Evolutionary conservation across 805 yeast genomes (phyloP), one percentile per base, ranked within the genome.

Genomic region (Wickerhamiella bombiphila): DNA sequence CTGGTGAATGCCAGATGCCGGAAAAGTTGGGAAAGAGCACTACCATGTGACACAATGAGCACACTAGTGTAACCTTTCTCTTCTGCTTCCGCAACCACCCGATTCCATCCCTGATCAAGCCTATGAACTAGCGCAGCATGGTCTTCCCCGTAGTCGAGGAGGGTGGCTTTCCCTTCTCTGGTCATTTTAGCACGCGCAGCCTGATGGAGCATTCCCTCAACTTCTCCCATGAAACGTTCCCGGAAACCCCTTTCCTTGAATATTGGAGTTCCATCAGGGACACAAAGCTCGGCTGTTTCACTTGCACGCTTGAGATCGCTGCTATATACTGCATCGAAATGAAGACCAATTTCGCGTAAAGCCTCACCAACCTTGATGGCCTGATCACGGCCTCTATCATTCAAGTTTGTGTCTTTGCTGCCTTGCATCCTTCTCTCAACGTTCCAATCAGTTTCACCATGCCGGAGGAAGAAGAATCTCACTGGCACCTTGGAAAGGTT

Each of bases 401-500:
- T 49, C 16, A 50, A 39, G 4, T 37, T 40, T 5, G 43, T 43
- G 25, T 50, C 52, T 2, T 19, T 16, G 25, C 46, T 48, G 14
- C 54, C 54, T 34, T 50, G 54, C 13, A 49, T 37, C 2, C 48
- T 29, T 16, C 41, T 22, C 38, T 41, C 46, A n/a, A 25, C 34
- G 31, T 50, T 50, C 22, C 37, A 36, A 20, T 40, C 42, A 1
- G 54, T 50, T 26, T 50, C 53, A 29, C 54, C 54, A 26, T 50
- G 54, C 11, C 54, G 32, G 5, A 50, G 20, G 1, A 49, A 21
- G 3, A 42, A 22, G 13, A 50, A 24, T 9, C 44, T 26, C 49
- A 49, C 47, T n/a, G 11, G 13, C n/a, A n/a, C n/a, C n/a, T n/a
- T n/a, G n/a, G n/a, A n/a, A n/a, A n/a, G n/a, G n/a, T n/a, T n/a